A percentile compares a stretch with the other conserved stretches of the same genome.
Evolutionary conservation across 208 protist genomes (phyloP).

Genomic region (Wallacemonas rigidus): DNA sequence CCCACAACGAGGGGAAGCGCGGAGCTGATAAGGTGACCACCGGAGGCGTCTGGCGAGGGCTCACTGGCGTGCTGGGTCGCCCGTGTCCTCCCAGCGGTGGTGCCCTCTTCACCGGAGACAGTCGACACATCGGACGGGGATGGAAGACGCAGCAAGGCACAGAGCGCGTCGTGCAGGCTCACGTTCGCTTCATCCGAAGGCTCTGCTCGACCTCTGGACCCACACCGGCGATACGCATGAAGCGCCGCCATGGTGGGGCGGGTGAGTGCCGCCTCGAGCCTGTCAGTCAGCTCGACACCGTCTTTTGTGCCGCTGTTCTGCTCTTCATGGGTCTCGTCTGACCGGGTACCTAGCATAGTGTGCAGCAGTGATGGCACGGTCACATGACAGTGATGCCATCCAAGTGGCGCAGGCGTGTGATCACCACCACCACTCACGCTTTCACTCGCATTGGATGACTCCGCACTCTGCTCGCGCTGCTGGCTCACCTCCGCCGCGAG

Average conservation of each 20-base stretch:
- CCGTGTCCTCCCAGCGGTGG: no score
- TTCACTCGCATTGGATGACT: background rate
- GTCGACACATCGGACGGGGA: background rate
- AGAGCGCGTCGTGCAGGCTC: background rate
- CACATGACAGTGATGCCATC: background rate
- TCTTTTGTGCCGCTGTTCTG: background rate
- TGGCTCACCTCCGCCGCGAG: background rate
- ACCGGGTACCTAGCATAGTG: background rate
- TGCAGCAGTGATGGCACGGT: constrained; percentile 2
- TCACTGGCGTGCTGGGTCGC: background rate
- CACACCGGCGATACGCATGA: background rate
- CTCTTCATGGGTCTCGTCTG: background rate
- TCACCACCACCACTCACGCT: background rate
- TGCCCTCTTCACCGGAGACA: no score
- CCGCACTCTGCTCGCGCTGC: no score
- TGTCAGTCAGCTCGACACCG: background rate
- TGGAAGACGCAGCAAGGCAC: background rate
- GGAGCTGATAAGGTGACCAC: background rate
- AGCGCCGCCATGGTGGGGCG: background rate
- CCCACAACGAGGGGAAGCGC: background rate
- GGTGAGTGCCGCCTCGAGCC: background rate
- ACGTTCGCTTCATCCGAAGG: background rate
- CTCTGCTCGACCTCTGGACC: background rate
- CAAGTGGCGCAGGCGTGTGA: background rate
- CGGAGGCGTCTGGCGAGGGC: background rate